Percentiles rank a stretch among this genome's conserved stretches.
Evolutionary conservation across 2,329 filamentous ascomycete genomes (phyloP).

Genomic region (Xylaria hypoxylon): DNA sequence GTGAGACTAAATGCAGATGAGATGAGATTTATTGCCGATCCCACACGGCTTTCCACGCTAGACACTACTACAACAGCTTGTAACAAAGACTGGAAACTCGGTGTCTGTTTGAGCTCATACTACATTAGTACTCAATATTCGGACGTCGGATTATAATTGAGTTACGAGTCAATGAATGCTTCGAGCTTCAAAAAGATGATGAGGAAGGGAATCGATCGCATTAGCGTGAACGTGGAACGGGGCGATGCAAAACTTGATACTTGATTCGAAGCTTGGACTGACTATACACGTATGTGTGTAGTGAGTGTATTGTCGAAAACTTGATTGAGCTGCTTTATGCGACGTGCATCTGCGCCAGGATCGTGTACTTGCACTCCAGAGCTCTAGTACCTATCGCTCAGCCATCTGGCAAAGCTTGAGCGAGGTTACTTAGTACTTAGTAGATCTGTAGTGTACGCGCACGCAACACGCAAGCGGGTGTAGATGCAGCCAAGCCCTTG

Average conservation of each 20-base stretch:
- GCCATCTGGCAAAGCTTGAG: constrained; percentile 24
- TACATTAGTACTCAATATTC: background rate
- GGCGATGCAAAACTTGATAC: constrained; percentile 28
- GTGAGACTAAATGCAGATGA: background rate
- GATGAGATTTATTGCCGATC: constrained; percentile 8
- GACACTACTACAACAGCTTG: background rate
- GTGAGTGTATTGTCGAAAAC: constrained; percentile 11
- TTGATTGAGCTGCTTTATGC: constrained; percentile 10
- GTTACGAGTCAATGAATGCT: background rate
- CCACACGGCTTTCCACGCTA: background rate
- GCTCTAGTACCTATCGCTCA: constrained; percentile 10
- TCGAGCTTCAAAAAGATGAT: background rate
- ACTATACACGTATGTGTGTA: background rate
- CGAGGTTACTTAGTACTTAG: constrained; percentile 1
- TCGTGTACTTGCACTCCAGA: background rate
- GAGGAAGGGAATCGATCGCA: constrained; percentile 1
- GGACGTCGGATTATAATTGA: background rate
- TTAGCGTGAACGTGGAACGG: background rate
- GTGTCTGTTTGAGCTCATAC: background rate
- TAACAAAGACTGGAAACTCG: background rate
- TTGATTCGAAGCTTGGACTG: constrained; percentile 22
- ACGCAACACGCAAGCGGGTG: constrained; percentile 33
- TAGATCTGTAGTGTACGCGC: constrained; percentile 22
- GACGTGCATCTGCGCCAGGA: too few relatives aligned
- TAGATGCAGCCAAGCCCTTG: constrained; percentile 36